Base-by-base conservation (phyloP, 2,329 filamentous ascomycete genomes). In the Cercospora janseana region DNA sequence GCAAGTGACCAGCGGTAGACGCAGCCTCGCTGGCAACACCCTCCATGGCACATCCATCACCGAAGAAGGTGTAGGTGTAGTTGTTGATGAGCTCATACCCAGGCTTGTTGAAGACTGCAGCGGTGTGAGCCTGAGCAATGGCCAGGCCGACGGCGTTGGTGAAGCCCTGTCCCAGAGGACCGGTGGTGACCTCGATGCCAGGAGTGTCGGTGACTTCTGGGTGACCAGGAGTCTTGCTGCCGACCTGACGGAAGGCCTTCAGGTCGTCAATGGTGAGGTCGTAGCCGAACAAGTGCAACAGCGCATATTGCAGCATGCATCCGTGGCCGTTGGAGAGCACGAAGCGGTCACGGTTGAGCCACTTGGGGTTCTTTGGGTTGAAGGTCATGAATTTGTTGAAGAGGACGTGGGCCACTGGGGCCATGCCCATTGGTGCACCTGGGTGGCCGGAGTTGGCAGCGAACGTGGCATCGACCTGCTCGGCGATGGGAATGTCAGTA, bases 371-470 rank as follows among this genome's bases (percentile, higher is more conserved):
- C 86, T 96, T 94, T 67, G 93, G 93, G 86, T 97, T 98, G 83
- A 96, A 98, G 73, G 78, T 94, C 89, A 98, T 89, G 81, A 96
- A 94, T 75, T 93, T 94, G 83, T 95, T 95, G 79, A 88, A 98
- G 60, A 98, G 83, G 68, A 97, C 89, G 81, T 97, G 93, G 73
- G 93, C 86, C 69, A 91, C 84, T 57, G 93, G 92, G 69, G 93
- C 93, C 88, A 97, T 81, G 70, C 82, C 85, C 93, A 98, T 98
- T 68, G 93, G 93, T 73, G 93, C 93, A 81, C 93, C 93, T 68
- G 93, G 93, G 79, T 98, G 93, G 71, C 93, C 93, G 61, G 92
- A 96, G 83, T 97, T 97, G 72, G 92, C 89, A 73, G 87, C 80
- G 75, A 85, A 85, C 69, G 91, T 96, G 72, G 92, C 93, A 96